Evolutionary conservation across 148 eudicot genomes (phyloP).

Genomic region (Mesembryanthemum crystallinum): DNA sequence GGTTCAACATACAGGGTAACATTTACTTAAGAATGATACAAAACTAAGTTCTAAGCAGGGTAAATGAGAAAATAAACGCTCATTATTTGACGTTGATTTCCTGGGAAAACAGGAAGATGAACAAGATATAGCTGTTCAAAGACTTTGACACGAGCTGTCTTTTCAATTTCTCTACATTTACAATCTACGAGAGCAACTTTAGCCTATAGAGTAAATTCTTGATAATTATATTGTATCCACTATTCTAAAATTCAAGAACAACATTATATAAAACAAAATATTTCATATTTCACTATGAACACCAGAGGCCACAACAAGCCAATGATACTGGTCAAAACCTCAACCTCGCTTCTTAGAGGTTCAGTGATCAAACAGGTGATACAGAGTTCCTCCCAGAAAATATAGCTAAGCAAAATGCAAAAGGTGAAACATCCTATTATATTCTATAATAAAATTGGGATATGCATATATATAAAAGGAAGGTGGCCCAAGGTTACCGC

Average conservation of each 20-base stretch:
- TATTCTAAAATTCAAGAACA: neutral
- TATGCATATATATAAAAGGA: neutral
- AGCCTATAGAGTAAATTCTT: too few species aligned
- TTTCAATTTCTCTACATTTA: neutral
- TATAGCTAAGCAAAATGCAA: neutral
- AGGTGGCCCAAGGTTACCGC: neutral
- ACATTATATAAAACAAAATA: neutral
- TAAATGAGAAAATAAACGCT: too few species aligned
- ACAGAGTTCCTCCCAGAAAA: neutral
- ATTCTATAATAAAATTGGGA: neutral
- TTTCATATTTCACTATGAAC: neutral
- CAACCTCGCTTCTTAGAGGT: neutral
- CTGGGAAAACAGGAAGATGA: too few species aligned
- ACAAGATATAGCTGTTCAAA: too few species aligned
- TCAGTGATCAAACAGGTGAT: neutral
- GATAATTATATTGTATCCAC: too few species aligned
- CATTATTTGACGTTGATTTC: too few species aligned
- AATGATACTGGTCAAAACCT: neutral
- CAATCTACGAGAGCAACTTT: neutral
- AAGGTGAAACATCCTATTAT: neutral
- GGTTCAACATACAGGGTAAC: too few species aligned
- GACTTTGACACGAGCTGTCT: too few species aligned
- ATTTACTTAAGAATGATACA: too few species aligned
- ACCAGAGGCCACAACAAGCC: too few species aligned
- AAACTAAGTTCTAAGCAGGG: too few species aligned